phyloP scores from a whole-genome alignment of 306 rosid genomes.

The Quercus suber region DNA sequence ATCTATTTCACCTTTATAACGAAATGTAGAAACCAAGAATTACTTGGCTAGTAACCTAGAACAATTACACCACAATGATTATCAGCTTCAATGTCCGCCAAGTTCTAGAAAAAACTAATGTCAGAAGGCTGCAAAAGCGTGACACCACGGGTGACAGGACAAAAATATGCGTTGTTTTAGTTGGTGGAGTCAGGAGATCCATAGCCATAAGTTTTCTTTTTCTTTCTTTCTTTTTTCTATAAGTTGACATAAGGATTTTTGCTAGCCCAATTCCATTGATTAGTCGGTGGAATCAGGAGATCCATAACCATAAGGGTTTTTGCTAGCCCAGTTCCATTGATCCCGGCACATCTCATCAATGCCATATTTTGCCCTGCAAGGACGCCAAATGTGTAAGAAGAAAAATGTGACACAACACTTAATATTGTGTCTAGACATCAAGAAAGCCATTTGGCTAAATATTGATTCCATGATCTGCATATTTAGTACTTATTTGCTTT shows the following conservation, averaged over 20 bases:
- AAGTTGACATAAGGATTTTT: constrained; percentile 63
- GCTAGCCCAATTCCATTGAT: constrained; percentile 99
- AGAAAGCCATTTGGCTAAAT: background rate
- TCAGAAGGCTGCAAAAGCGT: constrained; percentile 20
- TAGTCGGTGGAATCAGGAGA: constrained; percentile 33
- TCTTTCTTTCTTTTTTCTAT: too few species aligned
- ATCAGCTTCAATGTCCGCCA: constrained; percentile 10
- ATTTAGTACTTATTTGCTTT: background rate
- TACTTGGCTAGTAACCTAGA: constrained; percentile 34
- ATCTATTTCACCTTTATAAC: background rate
- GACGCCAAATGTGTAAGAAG: constrained; percentile 4
- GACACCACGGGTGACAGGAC: constrained; percentile 23
- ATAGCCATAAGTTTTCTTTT: constrained; percentile 55
- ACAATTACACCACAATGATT: constrained; percentile 26
- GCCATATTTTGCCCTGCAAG: constrained; percentile 81
- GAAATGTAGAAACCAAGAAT: constrained; percentile 13
- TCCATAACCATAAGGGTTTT: constrained; percentile 92
- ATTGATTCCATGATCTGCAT: background rate
- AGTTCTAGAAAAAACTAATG: constrained; percentile 25
- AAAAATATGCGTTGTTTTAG: constrained; percentile 13
- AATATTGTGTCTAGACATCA: background rate
- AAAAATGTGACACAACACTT: background rate
- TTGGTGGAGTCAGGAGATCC: constrained; percentile 41
- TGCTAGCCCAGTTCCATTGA: constrained; percentile 99
- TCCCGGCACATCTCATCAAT: constrained; percentile 93